phyloP scores from a whole-genome alignment of 306 rosid species.

The Trichosanthes truncata region DNA sequence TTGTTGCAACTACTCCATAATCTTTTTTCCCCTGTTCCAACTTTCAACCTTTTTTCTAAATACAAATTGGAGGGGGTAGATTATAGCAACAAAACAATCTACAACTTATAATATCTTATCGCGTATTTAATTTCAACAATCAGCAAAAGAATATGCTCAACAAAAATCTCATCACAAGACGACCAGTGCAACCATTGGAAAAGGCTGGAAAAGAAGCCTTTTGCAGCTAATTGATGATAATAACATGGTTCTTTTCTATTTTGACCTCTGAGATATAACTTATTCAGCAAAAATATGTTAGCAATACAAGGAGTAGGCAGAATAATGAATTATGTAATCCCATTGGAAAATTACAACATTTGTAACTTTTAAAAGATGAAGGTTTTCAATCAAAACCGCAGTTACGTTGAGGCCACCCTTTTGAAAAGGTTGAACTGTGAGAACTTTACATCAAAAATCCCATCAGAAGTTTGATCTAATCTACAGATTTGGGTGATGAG shows the following conservation, averaged over 20 bases:
- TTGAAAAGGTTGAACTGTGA: not conserved
- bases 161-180: not conserved
- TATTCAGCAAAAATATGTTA: not conserved
- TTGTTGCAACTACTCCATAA: not conserved
- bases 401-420: not conserved
- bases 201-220: not conserved
- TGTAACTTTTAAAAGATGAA: not conserved
- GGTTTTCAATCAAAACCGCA: not conserved
- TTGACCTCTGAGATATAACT: not conserved
- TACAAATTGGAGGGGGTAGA: not conserved
- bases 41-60: not conserved
- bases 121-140: not conserved
- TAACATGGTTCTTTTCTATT: not conserved
- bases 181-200: not conserved
- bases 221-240: not conserved
- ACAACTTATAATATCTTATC: not conserved
- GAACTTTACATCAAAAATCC: conserved; percentile 16
- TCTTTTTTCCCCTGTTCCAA: not conserved
- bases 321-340: conserved; percentile 1
- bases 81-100: not conserved
- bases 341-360: not conserved
- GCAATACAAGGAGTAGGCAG: not conserved
- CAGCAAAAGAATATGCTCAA: not conserved
- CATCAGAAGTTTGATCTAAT: conserved; percentile 25
- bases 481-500: conserved; percentile 38